Evolutionary conservation across 768 basidiomycete species (phyloP).

Genomic region (Mycena leptocephala): DNA sequence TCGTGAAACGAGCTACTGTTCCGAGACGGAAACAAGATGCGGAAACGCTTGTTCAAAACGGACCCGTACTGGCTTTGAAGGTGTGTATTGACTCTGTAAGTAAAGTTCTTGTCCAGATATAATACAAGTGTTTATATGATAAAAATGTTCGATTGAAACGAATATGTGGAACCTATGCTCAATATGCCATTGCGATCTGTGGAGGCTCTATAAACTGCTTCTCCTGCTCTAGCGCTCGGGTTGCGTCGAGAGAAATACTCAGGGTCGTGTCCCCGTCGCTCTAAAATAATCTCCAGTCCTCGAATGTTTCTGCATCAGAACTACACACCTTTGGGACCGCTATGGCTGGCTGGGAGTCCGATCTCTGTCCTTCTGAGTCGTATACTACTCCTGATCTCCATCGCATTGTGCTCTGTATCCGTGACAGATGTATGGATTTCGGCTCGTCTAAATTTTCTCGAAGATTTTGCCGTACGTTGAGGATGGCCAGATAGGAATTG

Average conservation of each 20-base stretch:
- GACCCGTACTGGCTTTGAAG: too few species aligned
- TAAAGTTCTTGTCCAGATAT: too few species aligned
- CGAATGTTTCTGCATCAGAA: not conserved
- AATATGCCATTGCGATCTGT: not conserved
- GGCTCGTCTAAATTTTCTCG: constrained; percentile 52
- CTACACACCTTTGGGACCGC: constrained; percentile 4
- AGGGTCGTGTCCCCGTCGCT: constrained; percentile 13
- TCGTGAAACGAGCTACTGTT: too few species aligned
- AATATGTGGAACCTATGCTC: not conserved
- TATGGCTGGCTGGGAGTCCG: not conserved
- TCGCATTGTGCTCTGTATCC: constrained; percentile 38
- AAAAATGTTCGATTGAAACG: too few species aligned
- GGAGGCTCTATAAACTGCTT: not conserved
- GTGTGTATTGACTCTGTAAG: too few species aligned
- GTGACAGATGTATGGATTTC: constrained; percentile 62
- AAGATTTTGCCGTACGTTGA: constrained; percentile 64
- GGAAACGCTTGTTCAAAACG: too few species aligned
- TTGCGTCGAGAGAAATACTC: not conserved
- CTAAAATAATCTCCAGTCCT: not conserved
- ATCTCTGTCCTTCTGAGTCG: constrained; percentile 1
- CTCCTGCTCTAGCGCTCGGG: not conserved
- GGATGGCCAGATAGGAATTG: constrained; percentile 71
- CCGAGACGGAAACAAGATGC: too few species aligned
- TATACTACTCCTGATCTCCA: constrained; percentile 12
- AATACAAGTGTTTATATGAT: too few species aligned